Conservation (phyloP, 345 rosid genomes). For the Angophora floribunda region DNA sequence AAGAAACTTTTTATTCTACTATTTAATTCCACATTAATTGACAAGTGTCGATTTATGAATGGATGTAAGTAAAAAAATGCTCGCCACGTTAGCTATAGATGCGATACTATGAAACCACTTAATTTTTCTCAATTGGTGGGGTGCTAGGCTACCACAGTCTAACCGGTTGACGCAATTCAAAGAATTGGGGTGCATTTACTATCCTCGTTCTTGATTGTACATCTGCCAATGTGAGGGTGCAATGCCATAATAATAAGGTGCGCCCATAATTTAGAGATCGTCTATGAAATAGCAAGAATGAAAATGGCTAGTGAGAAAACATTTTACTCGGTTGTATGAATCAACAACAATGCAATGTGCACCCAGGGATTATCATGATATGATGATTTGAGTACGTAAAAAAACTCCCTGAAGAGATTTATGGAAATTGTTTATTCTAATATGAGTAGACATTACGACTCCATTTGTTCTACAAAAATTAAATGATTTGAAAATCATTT, state of each 20-base stretch:
- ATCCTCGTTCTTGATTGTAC: not conserved
- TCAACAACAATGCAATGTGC: not conserved
- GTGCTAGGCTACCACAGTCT: not conserved
- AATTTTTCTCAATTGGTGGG: not conserved
- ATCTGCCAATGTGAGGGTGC: not conserved
- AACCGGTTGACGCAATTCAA: not conserved
- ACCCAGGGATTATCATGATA: not conserved
- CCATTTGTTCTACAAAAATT: accelerated
- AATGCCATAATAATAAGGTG: not conserved
- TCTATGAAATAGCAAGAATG: not conserved
- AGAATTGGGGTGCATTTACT: not conserved
- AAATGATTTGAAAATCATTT: not conserved
- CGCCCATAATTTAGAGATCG: not conserved
- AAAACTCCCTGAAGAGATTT: not conserved
- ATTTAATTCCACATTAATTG: not conserved
- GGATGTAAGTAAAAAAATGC: not conserved
- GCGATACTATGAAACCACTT: not conserved
- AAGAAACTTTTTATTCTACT: no score
- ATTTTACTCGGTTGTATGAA: not conserved
- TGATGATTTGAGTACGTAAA: not conserved
- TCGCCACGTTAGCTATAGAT: not conserved
- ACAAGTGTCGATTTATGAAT: not conserved
- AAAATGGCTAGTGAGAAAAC: not conserved
- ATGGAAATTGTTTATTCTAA: no score
- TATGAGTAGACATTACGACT: no score